These are phyloP conservation scores for Triticum dicoccoides DNA, from an alignment of 176 grass and related monocot genomes.

Conservation along the genomic window DNA sequence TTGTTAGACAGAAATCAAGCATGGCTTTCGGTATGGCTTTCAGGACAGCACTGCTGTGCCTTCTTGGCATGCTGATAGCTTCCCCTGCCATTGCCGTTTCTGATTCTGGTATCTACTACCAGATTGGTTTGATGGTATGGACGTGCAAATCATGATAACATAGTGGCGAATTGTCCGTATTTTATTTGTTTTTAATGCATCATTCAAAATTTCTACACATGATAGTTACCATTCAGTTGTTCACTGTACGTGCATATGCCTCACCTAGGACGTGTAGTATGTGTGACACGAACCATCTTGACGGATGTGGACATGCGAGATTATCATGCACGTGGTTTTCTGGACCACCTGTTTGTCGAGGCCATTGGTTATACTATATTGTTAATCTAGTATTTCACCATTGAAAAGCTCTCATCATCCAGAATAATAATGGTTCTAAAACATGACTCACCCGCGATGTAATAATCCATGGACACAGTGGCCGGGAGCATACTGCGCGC, in stretches of 20 bases:
- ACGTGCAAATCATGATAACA: not conserved
- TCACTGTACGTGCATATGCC: not conserved
- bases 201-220: not conserved
- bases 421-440: too few relatives aligned
- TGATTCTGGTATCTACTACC: slow-evolving; percentile 25
- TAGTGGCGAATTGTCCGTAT: not conserved
- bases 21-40: slow-evolving; percentile 12
- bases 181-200: not conserved
- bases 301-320: too few relatives aligned
- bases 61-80: slow-evolving; percentile 26
- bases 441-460: too few relatives aligned
- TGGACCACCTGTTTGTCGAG: not conserved
- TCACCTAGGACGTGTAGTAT: too few relatives aligned
- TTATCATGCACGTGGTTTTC: not conserved
- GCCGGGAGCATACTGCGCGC: slow-evolving; percentile 43
- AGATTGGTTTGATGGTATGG: slow-evolving; percentile 37
- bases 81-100: not conserved
- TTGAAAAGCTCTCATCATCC: too few relatives aligned
- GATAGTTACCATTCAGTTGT: not conserved
- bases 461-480: slow-evolving; percentile 27
- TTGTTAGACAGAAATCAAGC: too few relatives aligned
- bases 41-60: not conserved
- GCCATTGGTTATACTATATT: too few relatives aligned
- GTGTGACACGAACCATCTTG: too few relatives aligned
- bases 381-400: too few relatives aligned